Conservation (phyloP, 2,329 filamentous ascomycete genomes). For the Pseudofabraea citricarpa region DNA sequence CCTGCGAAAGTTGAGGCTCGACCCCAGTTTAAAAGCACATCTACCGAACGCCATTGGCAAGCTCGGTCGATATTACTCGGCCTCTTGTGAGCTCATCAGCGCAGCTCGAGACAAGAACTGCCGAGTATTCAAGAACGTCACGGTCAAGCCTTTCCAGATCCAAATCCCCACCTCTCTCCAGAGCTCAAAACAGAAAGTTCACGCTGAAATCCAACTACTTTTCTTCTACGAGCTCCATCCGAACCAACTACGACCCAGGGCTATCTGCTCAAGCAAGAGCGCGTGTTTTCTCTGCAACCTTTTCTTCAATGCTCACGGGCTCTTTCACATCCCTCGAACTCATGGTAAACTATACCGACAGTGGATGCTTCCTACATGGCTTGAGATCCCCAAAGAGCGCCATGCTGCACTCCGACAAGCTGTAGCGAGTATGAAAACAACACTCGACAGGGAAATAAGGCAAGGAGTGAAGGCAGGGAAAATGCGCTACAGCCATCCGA, state of each 20-base stretch:
- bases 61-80: slow-evolving; percentile 26
- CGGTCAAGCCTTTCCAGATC: slow-evolving; percentile 16
- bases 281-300: slow-evolving; percentile 47
- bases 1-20: slow-evolving; percentile 2
- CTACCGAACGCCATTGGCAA: slow-evolving; percentile 24
- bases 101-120: slow-evolving; percentile 17
- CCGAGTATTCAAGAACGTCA: slow-evolving; percentile 18
- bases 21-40: slow-evolving; percentile 12
- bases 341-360: slow-evolving; percentile 40
- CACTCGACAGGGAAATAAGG: slow-evolving; percentile 8
- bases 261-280: slow-evolving; percentile 44
- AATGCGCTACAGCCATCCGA: slow-evolving; percentile 8
- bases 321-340: slow-evolving; percentile 34
- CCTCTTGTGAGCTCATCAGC: slow-evolving; percentile 19
- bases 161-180: slow-evolving; percentile 6
- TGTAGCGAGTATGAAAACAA: slow-evolving; percentile 7
- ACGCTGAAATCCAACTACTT: slow-evolving; percentile 46
- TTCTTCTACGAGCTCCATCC: slow-evolving; percentile 34
- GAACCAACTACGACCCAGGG: slow-evolving; percentile 29
- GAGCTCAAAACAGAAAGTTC: slow-evolving; percentile 29
- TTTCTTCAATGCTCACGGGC: slow-evolving; percentile 38
- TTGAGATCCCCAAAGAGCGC: slow-evolving; percentile 11
- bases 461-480: slow-evolving; percentile 7
- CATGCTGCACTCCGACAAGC: slow-evolving; percentile 5
- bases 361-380: slow-evolving; percentile 37